Percentiles rank a stretch among this genome's conserved stretches.
phyloP scores from a whole-genome alignment of 176 grass and related monocot species.

The Bothriochloa decipiens region DNA sequence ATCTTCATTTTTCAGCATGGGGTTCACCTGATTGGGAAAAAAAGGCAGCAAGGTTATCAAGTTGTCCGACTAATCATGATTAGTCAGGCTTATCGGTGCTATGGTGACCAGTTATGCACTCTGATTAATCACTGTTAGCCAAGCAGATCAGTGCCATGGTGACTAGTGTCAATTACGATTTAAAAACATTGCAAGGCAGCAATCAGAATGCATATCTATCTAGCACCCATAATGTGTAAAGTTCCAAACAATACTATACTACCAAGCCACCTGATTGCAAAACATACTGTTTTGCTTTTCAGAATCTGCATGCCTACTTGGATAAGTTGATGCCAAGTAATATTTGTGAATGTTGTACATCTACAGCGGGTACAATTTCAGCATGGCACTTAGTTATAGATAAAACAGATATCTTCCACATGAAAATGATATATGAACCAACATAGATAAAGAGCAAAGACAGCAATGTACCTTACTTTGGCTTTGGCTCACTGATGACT shows the following conservation, averaged over 20 bases:
- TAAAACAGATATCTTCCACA: neutral
- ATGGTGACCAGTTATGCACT: neutral
- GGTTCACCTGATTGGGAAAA: slow-evolving; percentile 33
- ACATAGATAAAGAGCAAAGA: neutral
- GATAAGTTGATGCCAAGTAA: neutral
- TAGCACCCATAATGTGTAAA: too few relatives aligned
- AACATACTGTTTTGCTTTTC: neutral
- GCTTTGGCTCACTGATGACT: slow-evolving; percentile 64
- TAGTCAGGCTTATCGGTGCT: neutral
- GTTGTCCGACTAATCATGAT: neutral
- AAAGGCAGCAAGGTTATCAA: neutral
- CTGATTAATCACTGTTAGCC: neutral
- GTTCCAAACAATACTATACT: neutral
- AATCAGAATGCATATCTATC: neutral
- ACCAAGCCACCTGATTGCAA: neutral
- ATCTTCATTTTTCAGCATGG: slow-evolving; percentile 22
- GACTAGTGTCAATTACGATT: neutral
- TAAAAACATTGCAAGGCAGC: neutral
- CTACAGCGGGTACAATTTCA: neutral
- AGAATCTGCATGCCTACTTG: neutral
- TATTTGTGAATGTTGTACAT: neutral
- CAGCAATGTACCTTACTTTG: slow-evolving; percentile 43
- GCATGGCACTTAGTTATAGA: neutral
- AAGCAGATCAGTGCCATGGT: neutral
- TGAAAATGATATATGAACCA: neutral